Conservation (phyloP, 371 early-diverging fungal species). For the Saksenaea vasiformis region DNA sequence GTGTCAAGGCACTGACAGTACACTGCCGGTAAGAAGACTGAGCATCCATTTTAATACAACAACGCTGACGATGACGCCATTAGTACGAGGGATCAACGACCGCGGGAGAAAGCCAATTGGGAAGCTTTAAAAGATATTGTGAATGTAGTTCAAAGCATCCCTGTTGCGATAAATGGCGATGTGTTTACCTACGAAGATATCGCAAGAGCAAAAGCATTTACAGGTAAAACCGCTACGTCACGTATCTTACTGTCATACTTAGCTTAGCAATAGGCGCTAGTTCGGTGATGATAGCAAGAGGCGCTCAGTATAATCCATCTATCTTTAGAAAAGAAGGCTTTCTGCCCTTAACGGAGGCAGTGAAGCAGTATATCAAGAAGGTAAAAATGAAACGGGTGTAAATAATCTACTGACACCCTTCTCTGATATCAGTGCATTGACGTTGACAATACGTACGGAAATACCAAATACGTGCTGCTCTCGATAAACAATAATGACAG, state of each 20-base stretch:
- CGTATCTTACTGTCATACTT: neutral
- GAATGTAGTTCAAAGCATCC: constrained; percentile 65
- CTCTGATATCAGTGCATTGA: constrained; percentile 37
- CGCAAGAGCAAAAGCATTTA: constrained; percentile 53
- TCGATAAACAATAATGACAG: constrained; percentile 73
- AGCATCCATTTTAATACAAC: neutral
- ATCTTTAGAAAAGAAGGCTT: constrained; percentile 74
- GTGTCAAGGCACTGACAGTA: constrained; percentile 86
- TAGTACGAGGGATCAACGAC: constrained; percentile 72
- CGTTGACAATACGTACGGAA: constrained; percentile 73
- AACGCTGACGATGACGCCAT: neutral
- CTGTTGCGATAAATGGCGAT: constrained; percentile 95
- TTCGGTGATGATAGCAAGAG: constrained; percentile 91
- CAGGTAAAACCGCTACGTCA: constrained; percentile 37
- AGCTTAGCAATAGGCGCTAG: constrained; percentile 39
- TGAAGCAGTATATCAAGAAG: constrained; percentile 64
- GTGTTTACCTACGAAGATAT: constrained; percentile 68
- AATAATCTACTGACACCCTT: neutral
- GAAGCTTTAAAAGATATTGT: constrained; percentile 74
- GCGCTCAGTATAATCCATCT: constrained; percentile 82
- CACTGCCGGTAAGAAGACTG: constrained; percentile 83
- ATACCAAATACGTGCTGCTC: constrained; percentile 88
- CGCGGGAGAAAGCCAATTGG: constrained; percentile 84
- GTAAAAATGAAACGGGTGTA: constrained; percentile 26
- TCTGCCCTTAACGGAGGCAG: constrained; percentile 55